Percentiles rank a stretch among this genome's conserved stretches.
Evolutionary conservation across 306 rosid species (phyloP).

Genomic region (Elaeagnus macrophylla): DNA sequence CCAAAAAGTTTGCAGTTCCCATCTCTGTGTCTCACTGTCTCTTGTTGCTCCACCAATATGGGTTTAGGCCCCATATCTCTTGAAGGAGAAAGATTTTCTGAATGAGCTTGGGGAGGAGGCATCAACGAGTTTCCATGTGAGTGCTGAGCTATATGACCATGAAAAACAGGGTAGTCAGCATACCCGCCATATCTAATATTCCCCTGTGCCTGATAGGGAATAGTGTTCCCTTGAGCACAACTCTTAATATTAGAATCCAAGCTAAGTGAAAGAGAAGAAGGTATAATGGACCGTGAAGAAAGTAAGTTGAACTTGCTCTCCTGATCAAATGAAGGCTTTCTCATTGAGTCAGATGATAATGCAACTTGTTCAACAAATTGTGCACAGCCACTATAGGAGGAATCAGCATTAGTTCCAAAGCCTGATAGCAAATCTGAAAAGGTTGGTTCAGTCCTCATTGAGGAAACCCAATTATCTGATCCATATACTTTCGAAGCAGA

Average conservation of each 20-base stretch:
- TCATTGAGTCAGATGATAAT: constrained; percentile 26
- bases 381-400: constrained; percentile 21
- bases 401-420: constrained; percentile 47
- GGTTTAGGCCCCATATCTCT: constrained; percentile 37
- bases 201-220: constrained; percentile 37
- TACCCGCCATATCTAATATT: constrained; percentile 33
- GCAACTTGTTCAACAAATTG: constrained; percentile 36
- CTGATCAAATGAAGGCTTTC: constrained; percentile 41
- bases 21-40: constrained; percentile 44
- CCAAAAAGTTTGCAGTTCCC: constrained; percentile 80
- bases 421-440: constrained; percentile 80
- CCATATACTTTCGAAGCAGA: constrained; percentile 55
- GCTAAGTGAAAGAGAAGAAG: constrained; percentile 50
- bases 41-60: constrained; percentile 23
- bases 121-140: constrained; percentile 51
- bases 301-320: constrained; percentile 53
- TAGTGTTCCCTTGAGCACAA: constrained; percentile 37
- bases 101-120: constrained; percentile 57
- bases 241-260: constrained; percentile 51
- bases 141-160: constrained; percentile 50
- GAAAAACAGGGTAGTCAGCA: constrained; percentile 41
- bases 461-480: constrained; percentile 51
- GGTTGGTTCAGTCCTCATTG: constrained; percentile 61
- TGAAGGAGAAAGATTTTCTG: constrained; percentile 35
- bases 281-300: constrained; percentile 43